Evolutionary conservation across 2,329 filamentous ascomycete genomes (phyloP).

Genomic region (Neonectria ditissima): DNA sequence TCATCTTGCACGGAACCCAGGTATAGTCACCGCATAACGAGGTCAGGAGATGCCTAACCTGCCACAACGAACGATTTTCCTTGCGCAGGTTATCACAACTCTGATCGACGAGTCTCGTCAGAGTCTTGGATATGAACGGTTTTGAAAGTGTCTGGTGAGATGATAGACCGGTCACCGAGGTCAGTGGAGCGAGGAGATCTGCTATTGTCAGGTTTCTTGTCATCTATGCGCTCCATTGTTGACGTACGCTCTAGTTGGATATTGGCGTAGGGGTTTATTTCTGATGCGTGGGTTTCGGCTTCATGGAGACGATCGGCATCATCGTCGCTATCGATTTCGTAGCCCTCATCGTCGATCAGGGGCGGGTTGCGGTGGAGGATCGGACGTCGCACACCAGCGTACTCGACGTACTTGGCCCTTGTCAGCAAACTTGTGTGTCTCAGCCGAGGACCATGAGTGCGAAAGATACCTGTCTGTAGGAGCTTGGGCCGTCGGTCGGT

Average conservation of each 20-base stretch:
- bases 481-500: conserved; percentile 72
- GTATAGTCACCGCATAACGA: conserved; percentile 80
- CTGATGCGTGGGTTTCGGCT: conserved; percentile 71
- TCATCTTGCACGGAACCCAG: conserved; percentile 71
- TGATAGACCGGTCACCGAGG: conserved; percentile 78
- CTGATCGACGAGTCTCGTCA: conserved; percentile 77
- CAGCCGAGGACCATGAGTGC: conserved; percentile 20
- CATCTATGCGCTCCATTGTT: conserved; percentile 11
- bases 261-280: conserved; percentile 80
- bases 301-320: conserved; percentile 73
- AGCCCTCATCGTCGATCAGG: conserved; percentile 81
- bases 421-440: conserved; percentile 41
- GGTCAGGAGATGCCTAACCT: conserved; percentile 79
- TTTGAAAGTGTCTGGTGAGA: conserved; percentile 79
- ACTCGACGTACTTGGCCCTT: conserved; percentile 71
- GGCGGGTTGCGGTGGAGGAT: conserved; percentile 81
- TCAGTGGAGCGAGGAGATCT: conserved; percentile 82
- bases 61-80: conserved; percentile 79
- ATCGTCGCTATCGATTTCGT: conserved; percentile 79
- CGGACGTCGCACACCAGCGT: conserved; percentile 77
- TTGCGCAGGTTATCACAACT: conserved; percentile 78
- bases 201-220: conserved; percentile 44
- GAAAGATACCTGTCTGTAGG: conserved; percentile 75
- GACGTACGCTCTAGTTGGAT: conserved; percentile 76
- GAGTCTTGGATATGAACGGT: conserved; percentile 79